Evolutionary conservation across 2,329 filamentous ascomycete genomes (phyloP).

Genomic region (Penicillium oxalicum): DNA sequence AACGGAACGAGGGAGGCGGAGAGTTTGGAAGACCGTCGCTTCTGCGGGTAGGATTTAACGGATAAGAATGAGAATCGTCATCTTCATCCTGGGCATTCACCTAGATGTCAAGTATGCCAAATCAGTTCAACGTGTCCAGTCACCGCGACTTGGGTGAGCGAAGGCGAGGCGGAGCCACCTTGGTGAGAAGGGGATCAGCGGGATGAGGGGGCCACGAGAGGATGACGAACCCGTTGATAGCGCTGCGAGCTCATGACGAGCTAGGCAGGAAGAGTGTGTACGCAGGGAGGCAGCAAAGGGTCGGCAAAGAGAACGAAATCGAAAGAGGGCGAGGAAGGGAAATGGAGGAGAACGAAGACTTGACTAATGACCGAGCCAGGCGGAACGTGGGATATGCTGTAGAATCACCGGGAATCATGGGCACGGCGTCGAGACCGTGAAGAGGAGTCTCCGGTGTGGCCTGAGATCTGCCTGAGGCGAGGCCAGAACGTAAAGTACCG

Average conservation of each 20-base stretch:
- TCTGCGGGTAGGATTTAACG: conserved; percentile 23
- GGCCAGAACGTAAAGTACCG: no score
- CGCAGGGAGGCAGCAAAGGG: conserved; percentile 14
- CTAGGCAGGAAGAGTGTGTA: conserved; percentile 25
- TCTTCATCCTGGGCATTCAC: conserved; percentile 43
- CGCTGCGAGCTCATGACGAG: conserved; percentile 46
- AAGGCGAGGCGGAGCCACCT: neutral
- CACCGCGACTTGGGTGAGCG: conserved; percentile 11
- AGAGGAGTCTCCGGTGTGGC: conserved; percentile 14
- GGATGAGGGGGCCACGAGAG: conserved; percentile 3
- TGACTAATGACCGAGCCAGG: neutral
- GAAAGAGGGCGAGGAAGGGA: conserved; percentile 12
- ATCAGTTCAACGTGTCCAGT: neutral
- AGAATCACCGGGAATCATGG: conserved; percentile 15
- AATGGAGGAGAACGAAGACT: neutral
- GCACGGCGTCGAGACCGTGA: conserved; percentile 16
- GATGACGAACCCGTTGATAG: conserved; percentile 42
- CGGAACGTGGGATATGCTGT: conserved; percentile 13
- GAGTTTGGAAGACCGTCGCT: conserved; percentile 33
- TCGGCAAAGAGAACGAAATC: conserved; percentile 5
- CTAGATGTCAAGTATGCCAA: conserved; percentile 18
- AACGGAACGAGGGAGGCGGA: conserved; percentile 74
- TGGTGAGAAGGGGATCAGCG: conserved; percentile 15
- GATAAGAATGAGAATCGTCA: conserved; percentile 30
- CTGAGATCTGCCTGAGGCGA: conserved; percentile 9